Percentiles rank a stretch among this genome's conserved stretches.
Conservation (phyloP, 2,329 filamentous ascomycete species). For the Rhytidhysteron rufulum region DNA sequence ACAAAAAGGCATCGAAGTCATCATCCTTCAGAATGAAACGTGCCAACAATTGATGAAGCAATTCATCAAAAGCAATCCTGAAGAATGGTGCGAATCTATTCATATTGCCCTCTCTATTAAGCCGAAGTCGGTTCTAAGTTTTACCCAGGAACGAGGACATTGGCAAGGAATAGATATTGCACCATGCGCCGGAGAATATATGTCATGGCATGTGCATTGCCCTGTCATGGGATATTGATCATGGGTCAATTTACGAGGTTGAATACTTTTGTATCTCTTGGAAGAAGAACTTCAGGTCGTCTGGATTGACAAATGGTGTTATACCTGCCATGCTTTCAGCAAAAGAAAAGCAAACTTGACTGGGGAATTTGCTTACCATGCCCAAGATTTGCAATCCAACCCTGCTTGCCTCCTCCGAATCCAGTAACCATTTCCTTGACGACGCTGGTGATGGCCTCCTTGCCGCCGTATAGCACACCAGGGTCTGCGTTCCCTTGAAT, state of each 20-base stretch:
- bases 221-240: too few relatives aligned
- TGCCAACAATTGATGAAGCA: slow-evolving; percentile 66
- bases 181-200: too few relatives aligned
- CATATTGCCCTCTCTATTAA: not conserved
- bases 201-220: too few relatives aligned
- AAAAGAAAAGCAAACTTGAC: too few relatives aligned
- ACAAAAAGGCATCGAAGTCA: slow-evolving; percentile 65
- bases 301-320: slow-evolving; percentile 90
- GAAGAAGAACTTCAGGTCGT: slow-evolving; percentile 90
- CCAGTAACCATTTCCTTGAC: slow-evolving; percentile 85
- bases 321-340: slow-evolving; percentile 59
- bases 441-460: slow-evolving; percentile 72
- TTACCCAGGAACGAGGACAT: slow-evolving; percentile 35
- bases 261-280: slow-evolving; percentile 69
- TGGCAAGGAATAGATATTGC: too few relatives aligned
- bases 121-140: not conserved
- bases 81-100: slow-evolving; percentile 56
- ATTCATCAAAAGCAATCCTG: slow-evolving; percentile 69
- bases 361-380: slow-evolving; percentile 62
- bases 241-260: not conserved
- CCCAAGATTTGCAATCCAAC: slow-evolving; percentile 96
- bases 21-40: slow-evolving; percentile 64
- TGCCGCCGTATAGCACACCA: slow-evolving; percentile 83
- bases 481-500: slow-evolving; percentile 96
- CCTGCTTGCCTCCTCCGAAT: slow-evolving; percentile 77